phyloP scores from a whole-genome alignment of 2,329 filamentous ascomycete genomes.

The Chaetomiaceae sp. region DNA sequence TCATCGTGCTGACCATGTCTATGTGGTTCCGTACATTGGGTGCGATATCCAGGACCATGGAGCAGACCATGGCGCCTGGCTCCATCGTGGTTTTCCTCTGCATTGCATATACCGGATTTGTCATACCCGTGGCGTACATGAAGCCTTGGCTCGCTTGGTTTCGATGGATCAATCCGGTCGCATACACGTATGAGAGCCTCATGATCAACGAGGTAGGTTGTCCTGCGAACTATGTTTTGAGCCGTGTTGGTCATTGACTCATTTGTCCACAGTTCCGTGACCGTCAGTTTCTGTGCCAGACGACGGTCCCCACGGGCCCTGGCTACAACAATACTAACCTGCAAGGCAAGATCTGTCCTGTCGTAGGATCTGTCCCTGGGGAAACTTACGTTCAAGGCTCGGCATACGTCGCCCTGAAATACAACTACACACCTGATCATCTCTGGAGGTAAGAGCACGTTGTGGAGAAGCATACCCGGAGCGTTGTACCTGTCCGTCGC shows the following conservation, averaged over 20 bases:
- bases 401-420: slow-evolving; percentile 37
- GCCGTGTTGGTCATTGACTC: too few relatives aligned
- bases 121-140: slow-evolving; percentile 38
- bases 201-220: slow-evolving; percentile 30
- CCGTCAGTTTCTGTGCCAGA: neutral
- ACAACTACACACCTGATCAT: slow-evolving; percentile 40
- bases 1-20: slow-evolving; percentile 44
- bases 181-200: slow-evolving; percentile 46
- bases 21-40: slow-evolving; percentile 46
- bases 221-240: neutral
- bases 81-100: slow-evolving; percentile 47
- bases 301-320: neutral
- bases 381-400: slow-evolving; percentile 37
- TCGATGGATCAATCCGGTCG: slow-evolving; percentile 44
- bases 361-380: slow-evolving; percentile 41
- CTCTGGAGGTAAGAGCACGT: slow-evolving; percentile 37
- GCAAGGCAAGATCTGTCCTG: slow-evolving; percentile 30
- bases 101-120: slow-evolving; percentile 51
- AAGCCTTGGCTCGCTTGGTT: slow-evolving; percentile 46
- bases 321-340: neutral
- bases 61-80: slow-evolving; percentile 47
- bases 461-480: too few relatives aligned
- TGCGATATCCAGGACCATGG: slow-evolving; percentile 43
- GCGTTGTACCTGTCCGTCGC: too few relatives aligned
- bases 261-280: neutral